Evolutionary conservation across 108 stramenopile species (phyloP), one percentile per base, ranked within the genome.

Genomic region (Conticribra guillardii): DNA sequence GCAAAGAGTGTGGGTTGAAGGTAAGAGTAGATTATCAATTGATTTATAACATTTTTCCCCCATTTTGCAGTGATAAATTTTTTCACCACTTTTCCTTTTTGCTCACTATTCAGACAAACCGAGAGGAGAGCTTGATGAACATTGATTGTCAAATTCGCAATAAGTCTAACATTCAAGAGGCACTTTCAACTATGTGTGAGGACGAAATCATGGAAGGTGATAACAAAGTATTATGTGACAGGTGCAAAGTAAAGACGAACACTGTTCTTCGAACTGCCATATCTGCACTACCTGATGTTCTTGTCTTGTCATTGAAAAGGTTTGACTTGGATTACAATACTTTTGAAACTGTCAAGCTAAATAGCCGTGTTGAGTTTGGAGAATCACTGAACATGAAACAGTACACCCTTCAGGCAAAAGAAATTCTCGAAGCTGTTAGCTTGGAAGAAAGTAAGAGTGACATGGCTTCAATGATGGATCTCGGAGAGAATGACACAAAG

Each of bases 281-380:
- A 50, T 92, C 90, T 1, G 69, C 82, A 24, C 74, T 98, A n/a
- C 97, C 98, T 14, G 93, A 97, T 72, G 83, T 96, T 69, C 78
- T 99, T 37, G 85, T 98, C 15, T 73, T 99, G 46, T 96, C 96
- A 44, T 74, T 99, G 73, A 99, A 99, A 83, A 84, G 98, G 15
- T 99, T 99, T 57, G 98, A 99, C 75, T 83, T 99, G 66, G 98
- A 99, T 67, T 99, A 92, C 76, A 96, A 80, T 48, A 99, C 97
- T 15, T 99, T 98, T 65, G 98, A 99, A 72, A 99, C 98, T n/a
- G 98, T 99, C 26, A 99, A 99, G 74, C 66, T 99, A 54, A 99
- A 99, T 67, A 94, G 91, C 69, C 87, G 96, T 17, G 94, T 93
- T 63, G 94, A 93, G 31, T 99, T 99, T 66, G 96, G 92, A 47